Evolutionary conservation across 2,329 filamentous ascomycete species (phyloP).

Genomic region (Penicillium sp.): DNA sequence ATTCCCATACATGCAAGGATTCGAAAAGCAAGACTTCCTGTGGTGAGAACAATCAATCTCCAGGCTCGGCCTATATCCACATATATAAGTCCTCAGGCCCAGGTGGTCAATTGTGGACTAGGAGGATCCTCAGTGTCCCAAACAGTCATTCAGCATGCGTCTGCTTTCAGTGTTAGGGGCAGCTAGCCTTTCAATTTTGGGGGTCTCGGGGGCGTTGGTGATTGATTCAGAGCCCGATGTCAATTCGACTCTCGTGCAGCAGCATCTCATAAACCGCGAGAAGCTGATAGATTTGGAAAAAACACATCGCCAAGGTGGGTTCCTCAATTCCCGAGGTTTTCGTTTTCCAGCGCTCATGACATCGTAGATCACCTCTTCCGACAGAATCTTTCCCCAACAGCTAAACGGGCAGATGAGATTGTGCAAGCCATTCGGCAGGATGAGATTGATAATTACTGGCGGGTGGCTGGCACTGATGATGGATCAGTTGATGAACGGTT

Average conservation of each 20-base stretch:
- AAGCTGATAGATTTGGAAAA: conserved; percentile 77
- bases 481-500: conserved; percentile 15
- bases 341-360: too few species aligned
- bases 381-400: conserved; percentile 67
- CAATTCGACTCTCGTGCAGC: conserved; percentile 44
- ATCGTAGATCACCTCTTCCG: conserved; percentile 24
- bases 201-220: not conserved
- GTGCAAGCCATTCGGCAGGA: conserved; percentile 52
- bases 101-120: not conserved
- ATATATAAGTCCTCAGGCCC: too few species aligned
- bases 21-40: too few species aligned
- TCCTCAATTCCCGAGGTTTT: conserved; percentile 3
- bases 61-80: too few species aligned
- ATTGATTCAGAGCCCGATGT: conserved; percentile 4
- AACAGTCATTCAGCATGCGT: not conserved
- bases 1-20: too few species aligned
- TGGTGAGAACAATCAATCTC: too few species aligned
- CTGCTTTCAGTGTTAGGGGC: not conserved
- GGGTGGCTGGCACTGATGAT: conserved; percentile 10
- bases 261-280: conserved; percentile 73
- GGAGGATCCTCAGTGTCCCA: not conserved
- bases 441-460: conserved; percentile 23
- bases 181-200: not conserved
- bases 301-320: conserved; percentile 72
- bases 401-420: conserved; percentile 60